These are phyloP conservation scores for Crithidia bombi DNA, from an alignment of 208 protist species.

Conservation along the genomic window DNA sequence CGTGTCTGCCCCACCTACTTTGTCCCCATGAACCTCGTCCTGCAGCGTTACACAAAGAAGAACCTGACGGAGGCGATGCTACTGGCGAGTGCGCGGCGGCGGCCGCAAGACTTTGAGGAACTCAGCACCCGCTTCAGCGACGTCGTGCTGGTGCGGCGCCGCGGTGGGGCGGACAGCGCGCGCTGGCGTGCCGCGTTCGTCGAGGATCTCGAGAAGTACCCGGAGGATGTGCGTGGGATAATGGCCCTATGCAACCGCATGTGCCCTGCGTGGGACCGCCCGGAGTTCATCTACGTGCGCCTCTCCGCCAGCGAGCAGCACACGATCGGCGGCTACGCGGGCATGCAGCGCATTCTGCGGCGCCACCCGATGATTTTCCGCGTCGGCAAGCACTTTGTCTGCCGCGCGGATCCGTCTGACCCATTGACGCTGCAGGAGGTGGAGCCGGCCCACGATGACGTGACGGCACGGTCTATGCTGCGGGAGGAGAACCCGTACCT, in stretches of 20 bases:
- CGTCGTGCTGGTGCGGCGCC: conserved; percentile 59
- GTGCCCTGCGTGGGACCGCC: conserved; percentile 76
- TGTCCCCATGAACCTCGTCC: conserved; percentile 54
- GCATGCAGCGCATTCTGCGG: conserved; percentile 56
- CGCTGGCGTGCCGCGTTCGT: conserved; percentile 70
- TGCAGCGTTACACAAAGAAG: conserved; percentile 88
- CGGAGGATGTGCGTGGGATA: conserved; percentile 72
- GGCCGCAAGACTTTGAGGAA: conserved; percentile 70
- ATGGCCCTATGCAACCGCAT: conserved; percentile 57
- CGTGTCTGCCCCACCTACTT: conserved; percentile 86
- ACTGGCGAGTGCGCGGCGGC: conserved; percentile 33
- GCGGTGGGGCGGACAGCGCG: conserved; percentile 67
- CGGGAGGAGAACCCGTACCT: conserved; percentile 85
- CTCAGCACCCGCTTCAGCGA: conserved; percentile 51
- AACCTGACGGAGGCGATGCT: conserved; percentile 59
- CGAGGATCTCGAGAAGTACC: conserved; percentile 65
- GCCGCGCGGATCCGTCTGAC: conserved; percentile 77
- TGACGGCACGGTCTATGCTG: conserved; percentile 44
- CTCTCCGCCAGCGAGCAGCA: conserved; percentile 51
- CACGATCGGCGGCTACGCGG: conserved; percentile 64
- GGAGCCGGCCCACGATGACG: conserved; percentile 54
- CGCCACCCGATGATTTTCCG: conserved; percentile 78
- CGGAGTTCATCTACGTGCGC: conserved; percentile 83
- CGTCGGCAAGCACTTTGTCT: conserved; percentile 66
- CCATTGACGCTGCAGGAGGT: conserved; percentile 46